Evolutionary conservation across 2,329 filamentous ascomycete genomes (phyloP).

Genomic region (Clarireedia homoeocarpa): DNA sequence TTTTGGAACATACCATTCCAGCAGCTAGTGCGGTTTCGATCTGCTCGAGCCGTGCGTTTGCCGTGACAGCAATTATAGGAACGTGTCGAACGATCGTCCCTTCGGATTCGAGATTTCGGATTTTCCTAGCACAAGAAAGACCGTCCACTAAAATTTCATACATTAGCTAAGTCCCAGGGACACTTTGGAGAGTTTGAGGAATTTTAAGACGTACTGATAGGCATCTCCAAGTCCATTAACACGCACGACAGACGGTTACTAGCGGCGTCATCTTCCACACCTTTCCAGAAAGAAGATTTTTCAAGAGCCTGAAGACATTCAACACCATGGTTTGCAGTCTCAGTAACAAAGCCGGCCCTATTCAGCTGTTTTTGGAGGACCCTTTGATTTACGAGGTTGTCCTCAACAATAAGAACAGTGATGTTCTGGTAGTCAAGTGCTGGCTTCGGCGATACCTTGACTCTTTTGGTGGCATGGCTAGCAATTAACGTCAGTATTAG

Average conservation of each 20-base stretch:
- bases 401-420: slow-evolving; percentile 55
- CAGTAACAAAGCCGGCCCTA: slow-evolving; percentile 52
- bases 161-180: background rate
- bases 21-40: slow-evolving; percentile 62
- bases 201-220: slow-evolving; percentile 55
- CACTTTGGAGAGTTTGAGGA: slow-evolving; percentile 52
- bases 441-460: background rate
- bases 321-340: slow-evolving; percentile 56
- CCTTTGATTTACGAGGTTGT: slow-evolving; percentile 60
- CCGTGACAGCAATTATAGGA: slow-evolving; percentile 78
- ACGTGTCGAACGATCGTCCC: slow-evolving; percentile 57
- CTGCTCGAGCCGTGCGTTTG: slow-evolving; percentile 69
- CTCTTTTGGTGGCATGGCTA: background rate
- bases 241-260: slow-evolving; percentile 49
- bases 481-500: background rate
- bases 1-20: slow-evolving; percentile 52
- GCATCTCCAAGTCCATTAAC: slow-evolving; percentile 77
- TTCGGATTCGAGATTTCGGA: slow-evolving; percentile 58
- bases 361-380: slow-evolving; percentile 54
- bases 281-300: slow-evolving; percentile 46
- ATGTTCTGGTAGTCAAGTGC: slow-evolving; percentile 2
- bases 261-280: slow-evolving; percentile 28
- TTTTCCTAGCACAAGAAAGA: slow-evolving; percentile 61
- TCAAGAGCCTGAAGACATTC: slow-evolving; percentile 53
- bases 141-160: slow-evolving; percentile 50